Evolutionary conservation across 805 yeast genomes (phyloP), one percentile per base, ranked within the genome.

Genomic region (Torulaspora delbrueckii): DNA sequence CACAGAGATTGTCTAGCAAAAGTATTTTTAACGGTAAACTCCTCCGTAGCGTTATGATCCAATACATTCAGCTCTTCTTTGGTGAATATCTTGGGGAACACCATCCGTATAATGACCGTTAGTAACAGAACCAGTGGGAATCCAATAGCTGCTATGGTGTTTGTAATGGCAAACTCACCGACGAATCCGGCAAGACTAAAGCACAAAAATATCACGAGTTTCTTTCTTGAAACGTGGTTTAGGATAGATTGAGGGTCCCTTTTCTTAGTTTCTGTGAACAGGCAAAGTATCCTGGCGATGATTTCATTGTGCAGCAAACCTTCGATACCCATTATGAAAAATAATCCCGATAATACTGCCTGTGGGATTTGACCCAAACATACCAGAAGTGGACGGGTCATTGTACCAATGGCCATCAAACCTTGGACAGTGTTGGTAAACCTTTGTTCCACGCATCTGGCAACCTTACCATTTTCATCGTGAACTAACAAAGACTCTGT

Each of bases 81-180:
- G 0, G 86, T 81, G 43, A 90, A 84, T 1, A 84, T 59, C 42
- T 59, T 63, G 0, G 85, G 86, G 68, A 95, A 81, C 5, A 75
- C 55, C 58, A 79, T 74, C 9, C 88, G 78, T 1, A 79, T 68
- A 18, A 84, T 74, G 47, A 86, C 90, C 43, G 81, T 75, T 2
- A 73, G 47, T 58, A 91, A 65, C 40, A 91, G 67, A 0, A 93
- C 86, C 2, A 88, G 84, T 0, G 99, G 98, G 59, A 93, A 91
- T 2, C 96, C 98, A 26, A 91, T 87, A 0, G 98, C 97, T 0
- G 93, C 98, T 48, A 74, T 79, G 0, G 96, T 87, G 59, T 82
- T 78, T 0, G 95, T 85, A 26, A 91, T 88, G 0, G 81, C 93
- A 53, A 88, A 84, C 60, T 95, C 98, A 0, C 79, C 84, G 1